phyloP scores from a whole-genome alignment of 2,329 filamentous ascomycete species.

The Cytospora chrysosperma region DNA sequence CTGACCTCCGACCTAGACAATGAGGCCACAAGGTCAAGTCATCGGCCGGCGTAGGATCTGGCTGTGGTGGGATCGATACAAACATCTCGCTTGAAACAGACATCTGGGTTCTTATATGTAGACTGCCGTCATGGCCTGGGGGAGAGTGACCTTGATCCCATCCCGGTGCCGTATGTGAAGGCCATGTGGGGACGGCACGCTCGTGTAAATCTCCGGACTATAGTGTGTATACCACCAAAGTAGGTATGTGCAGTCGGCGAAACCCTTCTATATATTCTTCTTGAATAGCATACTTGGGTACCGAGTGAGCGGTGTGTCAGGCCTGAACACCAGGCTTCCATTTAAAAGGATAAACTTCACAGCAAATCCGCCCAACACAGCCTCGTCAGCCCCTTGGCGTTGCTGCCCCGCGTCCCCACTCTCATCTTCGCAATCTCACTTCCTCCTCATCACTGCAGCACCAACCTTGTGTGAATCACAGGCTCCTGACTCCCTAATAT shows the following conservation, averaged over 20 bases:
- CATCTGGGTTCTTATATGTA: neutral
- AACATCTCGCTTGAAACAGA: neutral
- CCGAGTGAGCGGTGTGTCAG: neutral
- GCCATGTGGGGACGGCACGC: neutral
- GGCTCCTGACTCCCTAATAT: constrained; percentile 2
- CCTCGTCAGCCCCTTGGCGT: constrained; percentile 9
- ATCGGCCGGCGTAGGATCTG: neutral
- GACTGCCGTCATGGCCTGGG: neutral
- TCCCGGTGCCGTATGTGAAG: too few species aligned
- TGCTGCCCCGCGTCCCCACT: constrained; percentile 12
- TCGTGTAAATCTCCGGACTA: neutral
- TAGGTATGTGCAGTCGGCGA: too few species aligned
- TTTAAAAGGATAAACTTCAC: neutral
- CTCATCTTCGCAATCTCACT: constrained; percentile 12
- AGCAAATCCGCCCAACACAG: constrained; percentile 14
- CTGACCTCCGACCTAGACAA: neutral
- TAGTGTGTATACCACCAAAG: too few species aligned
- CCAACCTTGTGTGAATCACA: constrained; percentile 4
- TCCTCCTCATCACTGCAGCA: neutral
- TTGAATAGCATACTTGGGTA: neutral
- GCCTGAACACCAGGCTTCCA: neutral
- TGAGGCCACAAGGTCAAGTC: neutral
- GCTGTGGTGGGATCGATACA: neutral
- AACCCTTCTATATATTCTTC: neutral
- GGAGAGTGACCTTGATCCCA: constrained; percentile 2